Base-by-base conservation (phyloP, 169 alveolate genomes). In the Plasmodium blacklocki region DNA sequence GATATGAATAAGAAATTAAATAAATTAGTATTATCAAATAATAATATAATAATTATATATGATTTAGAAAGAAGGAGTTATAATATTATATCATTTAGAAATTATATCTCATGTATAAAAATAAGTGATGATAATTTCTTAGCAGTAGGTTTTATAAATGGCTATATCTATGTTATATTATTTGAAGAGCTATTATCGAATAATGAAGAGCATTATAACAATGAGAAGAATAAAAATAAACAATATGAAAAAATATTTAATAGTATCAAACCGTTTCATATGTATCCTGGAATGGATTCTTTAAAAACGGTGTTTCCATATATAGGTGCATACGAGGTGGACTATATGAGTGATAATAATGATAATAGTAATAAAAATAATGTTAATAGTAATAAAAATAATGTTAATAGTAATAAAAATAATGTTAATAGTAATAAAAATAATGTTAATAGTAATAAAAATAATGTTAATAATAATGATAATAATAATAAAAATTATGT, bases 21-120 rank as follows among this genome's bases (percentile, higher is more conserved):
- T 43, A 76, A 62, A 56, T 58, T 76, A 26, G 78, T 76, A 32
- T 58, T 76, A 64, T 74, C 89, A 14, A 76, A 76, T 68, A 76
- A 76, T 56, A 76, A 76, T 58, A 15, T 76, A 12, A 68, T 76
- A 0, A 18, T 76, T 18, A 14, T 76, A 76, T 76, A 76, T 68
- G 89, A 76, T 45, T 11, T 68, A 1, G 56, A 29, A 15, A 76
- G 52, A 68, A 76, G 26, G n/a, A 15, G 89, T 14, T 76, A 76
- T 26, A 76, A 50, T 29, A 50, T 76, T 11, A 18, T 76, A 0
- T 64, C 64, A 19, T 76, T 39, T 64, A 64, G 8, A 12, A 29
- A 76, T 7, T 63, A 64, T 56, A 76, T 76, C 26, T 76, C 89
- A 2, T 9, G 72, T 12, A 21, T 76, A 47, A 76, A 76, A 64